A percentile compares a stretch with the other conserved stretches of the same genome.
phyloP scores from a whole-genome alignment of 1,284 basidiomycete species.

The Spongiforma sp. region DNA sequence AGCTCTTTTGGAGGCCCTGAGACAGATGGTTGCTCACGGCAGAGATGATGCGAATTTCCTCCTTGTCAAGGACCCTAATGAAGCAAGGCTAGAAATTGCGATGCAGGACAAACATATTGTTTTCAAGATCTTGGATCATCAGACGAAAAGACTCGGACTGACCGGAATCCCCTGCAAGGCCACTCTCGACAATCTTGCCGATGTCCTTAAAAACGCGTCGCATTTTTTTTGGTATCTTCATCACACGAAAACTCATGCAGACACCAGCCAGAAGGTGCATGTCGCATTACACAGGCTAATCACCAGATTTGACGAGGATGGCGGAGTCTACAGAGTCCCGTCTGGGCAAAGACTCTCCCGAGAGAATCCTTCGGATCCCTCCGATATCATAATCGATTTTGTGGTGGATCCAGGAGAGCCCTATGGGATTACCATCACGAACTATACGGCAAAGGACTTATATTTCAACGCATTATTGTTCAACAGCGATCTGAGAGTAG shows the following conservation, averaged over 20 bases:
- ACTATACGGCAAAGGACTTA: slow-evolving; percentile 21
- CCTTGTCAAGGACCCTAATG: not conserved
- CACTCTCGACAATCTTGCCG: slow-evolving; percentile 1
- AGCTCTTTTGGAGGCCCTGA: slow-evolving; percentile 3
- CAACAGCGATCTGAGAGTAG: slow-evolving; percentile 23
- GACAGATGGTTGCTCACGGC: not conserved
- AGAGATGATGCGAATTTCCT: slow-evolving; percentile 1
- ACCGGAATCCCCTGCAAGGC: not conserved
- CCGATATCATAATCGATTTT: slow-evolving; percentile 26
- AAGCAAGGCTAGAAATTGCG: slow-evolving; percentile 15
- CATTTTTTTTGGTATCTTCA: slow-evolving; percentile 31
- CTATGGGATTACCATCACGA: slow-evolving; percentile 26
- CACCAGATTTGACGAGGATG: slow-evolving; percentile 9
- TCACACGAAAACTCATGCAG: slow-evolving; percentile 13
- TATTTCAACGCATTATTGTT: slow-evolving; percentile 31
- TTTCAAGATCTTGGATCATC: slow-evolving; percentile 20
- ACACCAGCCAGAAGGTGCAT: not conserved
- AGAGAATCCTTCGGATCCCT: not conserved
- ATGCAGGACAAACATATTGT: slow-evolving; percentile 5
- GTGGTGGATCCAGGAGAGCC: slow-evolving; percentile 9
- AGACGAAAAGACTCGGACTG: slow-evolving; percentile 16
- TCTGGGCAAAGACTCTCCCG: slow-evolving; percentile 7
- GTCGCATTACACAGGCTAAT: not conserved
- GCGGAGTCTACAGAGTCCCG: slow-evolving; percentile 11
- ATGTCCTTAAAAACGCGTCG: slow-evolving; percentile 13